phyloP scores from a whole-genome alignment of 352 stramenopile genomes.

The Albugo candida region DNA sequence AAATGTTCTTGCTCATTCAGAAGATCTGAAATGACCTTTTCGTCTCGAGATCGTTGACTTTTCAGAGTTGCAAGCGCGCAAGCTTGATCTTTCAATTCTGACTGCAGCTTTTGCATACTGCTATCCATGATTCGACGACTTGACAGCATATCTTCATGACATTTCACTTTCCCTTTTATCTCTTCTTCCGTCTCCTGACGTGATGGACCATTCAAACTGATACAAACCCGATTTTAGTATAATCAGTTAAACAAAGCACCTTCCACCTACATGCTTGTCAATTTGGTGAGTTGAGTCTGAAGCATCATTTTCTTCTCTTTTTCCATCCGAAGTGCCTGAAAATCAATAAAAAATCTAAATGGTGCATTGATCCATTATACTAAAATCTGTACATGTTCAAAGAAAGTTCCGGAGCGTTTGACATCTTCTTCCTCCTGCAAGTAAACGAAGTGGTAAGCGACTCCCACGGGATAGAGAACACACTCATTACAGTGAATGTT shows the following conservation, averaged over 20 bases:
- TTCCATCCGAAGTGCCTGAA: conserved; percentile 53
- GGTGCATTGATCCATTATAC: not conserved
- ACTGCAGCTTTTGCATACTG: conserved; percentile 53
- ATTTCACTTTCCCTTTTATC: conserved; percentile 15
- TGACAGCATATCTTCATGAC: conserved; percentile 71
- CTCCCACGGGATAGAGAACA: not conserved
- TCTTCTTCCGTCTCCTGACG: conserved; percentile 14
- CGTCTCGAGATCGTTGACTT: conserved; percentile 43
- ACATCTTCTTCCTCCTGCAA: conserved; percentile 72
- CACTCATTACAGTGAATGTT: conserved; percentile 37
- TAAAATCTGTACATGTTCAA: conserved; percentile 37
- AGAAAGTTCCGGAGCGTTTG: conserved; percentile 68
- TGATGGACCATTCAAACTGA: conserved; percentile 27
- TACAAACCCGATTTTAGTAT: not conserved
- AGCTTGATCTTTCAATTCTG: conserved; percentile 34
- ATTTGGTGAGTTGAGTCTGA: conserved; percentile 58
- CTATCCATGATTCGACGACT: conserved; percentile 69
- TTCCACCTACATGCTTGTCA: conserved; percentile 38
- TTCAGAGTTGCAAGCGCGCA: conserved; percentile 38
- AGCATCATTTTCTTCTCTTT: conserved; percentile 54
- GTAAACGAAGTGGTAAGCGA: not conserved
- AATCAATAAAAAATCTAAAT: not conserved
- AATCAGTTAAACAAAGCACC: not conserved
- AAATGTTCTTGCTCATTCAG: conserved; percentile 72
- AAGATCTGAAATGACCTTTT: conserved; percentile 67